Base-by-base conservation (phyloP, 306 rosid genomes). In the Abrus precatorius region DNA sequence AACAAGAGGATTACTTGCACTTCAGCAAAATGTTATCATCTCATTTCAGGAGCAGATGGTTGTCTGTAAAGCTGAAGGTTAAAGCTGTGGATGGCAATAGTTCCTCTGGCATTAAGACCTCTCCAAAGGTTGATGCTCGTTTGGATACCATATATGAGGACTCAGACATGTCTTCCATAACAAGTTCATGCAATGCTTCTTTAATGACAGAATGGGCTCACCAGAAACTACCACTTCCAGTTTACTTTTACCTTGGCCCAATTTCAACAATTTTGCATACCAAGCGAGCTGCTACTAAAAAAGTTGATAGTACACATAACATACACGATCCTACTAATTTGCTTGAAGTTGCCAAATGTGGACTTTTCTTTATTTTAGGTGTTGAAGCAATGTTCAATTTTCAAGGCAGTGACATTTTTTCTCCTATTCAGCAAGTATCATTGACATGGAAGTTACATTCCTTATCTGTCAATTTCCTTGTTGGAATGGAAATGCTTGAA, bases 391-490 rank as follows among this genome's bases (percentile, higher is more conserved):
- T 95, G 88, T 86, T 94, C 79, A 86, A 65, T 83, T 90, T 82
- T 77, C 89, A 86, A 83, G 88, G 87, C 27, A 45, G 52, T 73
- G 85, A 44, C 63, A 69, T 83, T 73, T 86, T 84, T 80, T 92
- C 97, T 83, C 95, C 94, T 52, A 75, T 95, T 86, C 92, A 76
- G 68, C 76, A 79, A 38, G 94, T 91, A 60, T 87, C 99, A 0
- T 79, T 93, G 83, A 93, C 91, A 12, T 95, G 99, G 99, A 95
- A 95, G 85, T 82, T 95, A 27, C 99, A 93, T 83, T 89, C 97
- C 41, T 85, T 95, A 65, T 93, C 99, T 77, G 90, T 93, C 81
- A 85, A 87, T 84, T 90, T 95, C 84, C 92, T 95, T 67, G 82
- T 84, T 55, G 99, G 96, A 73, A 95, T 95, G 96, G 92, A 85